Conservation (phyloP, 306 rosid species). For the Urtica urens region DNA sequence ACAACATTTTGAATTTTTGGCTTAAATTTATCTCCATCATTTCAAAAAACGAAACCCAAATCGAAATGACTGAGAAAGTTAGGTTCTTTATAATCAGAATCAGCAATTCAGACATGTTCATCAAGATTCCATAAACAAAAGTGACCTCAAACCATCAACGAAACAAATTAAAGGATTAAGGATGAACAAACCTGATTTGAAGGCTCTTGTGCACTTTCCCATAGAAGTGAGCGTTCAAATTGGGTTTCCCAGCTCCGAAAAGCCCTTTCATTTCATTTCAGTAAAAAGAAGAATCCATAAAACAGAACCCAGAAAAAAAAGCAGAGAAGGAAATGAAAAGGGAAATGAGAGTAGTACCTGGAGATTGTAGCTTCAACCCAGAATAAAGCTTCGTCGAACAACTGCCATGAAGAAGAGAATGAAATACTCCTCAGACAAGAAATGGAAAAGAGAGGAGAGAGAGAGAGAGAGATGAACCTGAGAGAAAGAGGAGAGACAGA, state of each 20-base stretch:
- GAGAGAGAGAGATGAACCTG: constrained; percentile 33
- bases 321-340: not conserved
- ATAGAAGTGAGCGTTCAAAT: constrained; percentile 54
- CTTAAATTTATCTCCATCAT: too few species aligned
- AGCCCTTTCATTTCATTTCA: constrained; percentile 25
- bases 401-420: constrained; percentile 28
- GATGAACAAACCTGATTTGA: constrained; percentile 34
- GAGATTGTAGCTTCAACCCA: constrained; percentile 67
- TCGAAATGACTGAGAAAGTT: too few species aligned
- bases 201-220: constrained; percentile 56
- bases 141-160: too few species aligned
- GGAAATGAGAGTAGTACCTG: constrained; percentile 20
- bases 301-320: not conserved
- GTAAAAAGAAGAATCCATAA: not conserved
- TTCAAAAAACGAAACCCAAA: too few species aligned
- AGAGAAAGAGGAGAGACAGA: constrained; percentile 29
- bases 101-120: too few species aligned
- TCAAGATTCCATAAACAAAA: too few species aligned
- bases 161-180: too few species aligned
- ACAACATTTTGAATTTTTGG: too few species aligned
- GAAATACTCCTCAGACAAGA: not conserved
- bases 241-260: constrained; percentile 47
- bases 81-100: too few species aligned
- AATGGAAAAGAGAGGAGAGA: not conserved
- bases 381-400: constrained; percentile 49